These are phyloP conservation scores for Cyberlindnera euphorbiiphila DNA, from an alignment of 805 yeast genomes.

Conservation along the genomic window DNA sequence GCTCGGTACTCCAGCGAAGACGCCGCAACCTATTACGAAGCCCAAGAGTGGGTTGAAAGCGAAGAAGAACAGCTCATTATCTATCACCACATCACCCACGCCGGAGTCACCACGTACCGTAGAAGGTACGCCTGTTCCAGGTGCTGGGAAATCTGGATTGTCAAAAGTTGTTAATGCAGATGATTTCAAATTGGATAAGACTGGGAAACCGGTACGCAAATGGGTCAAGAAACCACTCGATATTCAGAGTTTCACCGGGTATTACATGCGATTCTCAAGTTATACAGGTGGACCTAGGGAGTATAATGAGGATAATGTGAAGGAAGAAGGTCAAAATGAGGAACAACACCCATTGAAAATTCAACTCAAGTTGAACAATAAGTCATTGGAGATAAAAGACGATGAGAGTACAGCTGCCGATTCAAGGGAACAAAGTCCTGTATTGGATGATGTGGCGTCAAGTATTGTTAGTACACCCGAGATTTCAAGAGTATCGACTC, in stretches of 20 bases:
- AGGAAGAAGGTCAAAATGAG: neutral
- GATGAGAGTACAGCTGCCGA: conserved; percentile 6
- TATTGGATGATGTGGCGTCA: conserved; percentile 19
- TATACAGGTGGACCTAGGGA: conserved; percentile 36
- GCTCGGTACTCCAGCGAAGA: conserved; percentile 1
- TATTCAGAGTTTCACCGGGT: conserved; percentile 44
- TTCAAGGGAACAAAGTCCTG: conserved; percentile 26
- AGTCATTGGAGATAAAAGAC: conserved; percentile 8
- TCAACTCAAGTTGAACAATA: conserved; percentile 24
- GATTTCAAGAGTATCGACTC: conserved; percentile 19
- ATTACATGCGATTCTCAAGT: conserved; percentile 30
- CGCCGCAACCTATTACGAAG: neutral
- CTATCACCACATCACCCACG: conserved; percentile 8
- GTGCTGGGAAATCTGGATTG: conserved; percentile 8
- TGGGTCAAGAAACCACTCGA: conserved; percentile 40
- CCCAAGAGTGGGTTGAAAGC: conserved; percentile 1
- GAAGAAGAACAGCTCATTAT: conserved; percentile 1
- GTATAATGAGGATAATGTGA: conserved; percentile 2
- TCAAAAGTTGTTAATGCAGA: conserved; percentile 15
- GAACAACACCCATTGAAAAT: conserved; percentile 13
- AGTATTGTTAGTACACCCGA: conserved; percentile 23
- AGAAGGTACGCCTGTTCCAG: conserved; percentile 15
- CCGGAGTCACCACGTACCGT: conserved; percentile 15
- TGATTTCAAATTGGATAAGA: conserved; percentile 35
- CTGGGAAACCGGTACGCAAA: conserved; percentile 39